Base-by-base conservation (phyloP, 345 rosid genomes). In the Gossypium turneri region DNA sequence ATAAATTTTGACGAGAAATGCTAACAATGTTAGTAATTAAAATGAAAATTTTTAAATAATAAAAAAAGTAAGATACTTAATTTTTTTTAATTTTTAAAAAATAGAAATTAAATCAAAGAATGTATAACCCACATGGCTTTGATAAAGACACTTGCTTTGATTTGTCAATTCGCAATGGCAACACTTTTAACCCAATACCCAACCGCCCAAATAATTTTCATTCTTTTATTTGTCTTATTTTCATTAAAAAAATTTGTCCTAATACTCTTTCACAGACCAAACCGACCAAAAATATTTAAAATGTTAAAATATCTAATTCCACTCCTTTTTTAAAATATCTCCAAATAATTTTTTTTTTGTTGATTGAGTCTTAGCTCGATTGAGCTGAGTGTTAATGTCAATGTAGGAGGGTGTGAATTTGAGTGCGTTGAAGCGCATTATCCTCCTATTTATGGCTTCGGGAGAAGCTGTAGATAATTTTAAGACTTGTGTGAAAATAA, bases 381-480 rank as follows among this genome's bases (percentile, higher is more conserved):
- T 34, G 38, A 4, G 0, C 0, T 34, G 38, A 34, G 1, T 34
- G 4, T 34, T 34, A 0, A 4, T 34, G 0, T 34, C 6, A 4
- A 34, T 34, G 0, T 4, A 34, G 0, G 6, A 4, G 0, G 38
- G 1, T 0, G 0, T 34, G 1, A 34, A 4, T 34, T 34, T 34
- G 3, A 34, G 6, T 4, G 1, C 0, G 6, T 0, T 4, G 0
- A 34, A 34, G 0, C 1, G 5, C 1, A 4, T 34, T 34, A 0
- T 34, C 1, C 0, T 29, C 1, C 0, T 34, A 34, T 34, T 4
- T 34, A 4, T 34, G 38, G 0, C 1, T 34, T 34, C 0, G 6
- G 0, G 0, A 34, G 1, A 4, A 34, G 3, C 0, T 4, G 0
- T 4, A 0, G 0, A 0, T 34, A 34, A 4, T 34, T 34, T 0